phyloP scores from a whole-genome alignment of 2,329 filamentous ascomycete genomes.

The Trichoderma sp. region DNA sequence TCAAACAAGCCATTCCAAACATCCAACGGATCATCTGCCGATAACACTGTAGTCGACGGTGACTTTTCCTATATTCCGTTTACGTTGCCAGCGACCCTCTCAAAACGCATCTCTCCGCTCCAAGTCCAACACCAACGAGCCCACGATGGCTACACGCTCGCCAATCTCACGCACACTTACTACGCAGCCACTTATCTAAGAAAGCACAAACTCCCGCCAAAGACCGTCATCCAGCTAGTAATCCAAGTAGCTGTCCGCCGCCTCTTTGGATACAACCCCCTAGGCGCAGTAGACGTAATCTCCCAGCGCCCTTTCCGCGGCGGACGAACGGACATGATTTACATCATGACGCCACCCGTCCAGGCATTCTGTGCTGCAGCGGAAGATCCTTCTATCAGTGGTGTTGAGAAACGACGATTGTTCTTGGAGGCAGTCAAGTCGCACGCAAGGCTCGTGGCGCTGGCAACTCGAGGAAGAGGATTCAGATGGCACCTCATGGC shows the following conservation, averaged over 20 bases:
- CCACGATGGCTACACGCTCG: background rate
- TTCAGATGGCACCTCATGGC: constrained; percentile 14
- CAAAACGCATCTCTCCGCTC: background rate
- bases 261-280: constrained; percentile 7
- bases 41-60: background rate
- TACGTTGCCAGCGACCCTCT: background rate
- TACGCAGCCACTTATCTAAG: background rate
- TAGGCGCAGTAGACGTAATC: constrained; percentile 12
- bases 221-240: background rate
- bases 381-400: background rate
- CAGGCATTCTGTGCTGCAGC: constrained; percentile 12
- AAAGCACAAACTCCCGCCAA: background rate
- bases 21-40: background rate
- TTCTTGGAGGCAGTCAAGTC: constrained; percentile 9
- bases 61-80: background rate
- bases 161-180: background rate
- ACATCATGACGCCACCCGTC: background rate
- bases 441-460: background rate
- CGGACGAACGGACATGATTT: constrained; percentile 16
- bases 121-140: background rate
- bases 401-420: background rate
- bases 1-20: background rate
- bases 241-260: constrained; percentile 1
- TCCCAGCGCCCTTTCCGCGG: constrained; percentile 7
- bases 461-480: background rate